Base-by-base conservation (phyloP, 2,329 filamentous ascomycete genomes). In the Beauveria varroae region DNA sequence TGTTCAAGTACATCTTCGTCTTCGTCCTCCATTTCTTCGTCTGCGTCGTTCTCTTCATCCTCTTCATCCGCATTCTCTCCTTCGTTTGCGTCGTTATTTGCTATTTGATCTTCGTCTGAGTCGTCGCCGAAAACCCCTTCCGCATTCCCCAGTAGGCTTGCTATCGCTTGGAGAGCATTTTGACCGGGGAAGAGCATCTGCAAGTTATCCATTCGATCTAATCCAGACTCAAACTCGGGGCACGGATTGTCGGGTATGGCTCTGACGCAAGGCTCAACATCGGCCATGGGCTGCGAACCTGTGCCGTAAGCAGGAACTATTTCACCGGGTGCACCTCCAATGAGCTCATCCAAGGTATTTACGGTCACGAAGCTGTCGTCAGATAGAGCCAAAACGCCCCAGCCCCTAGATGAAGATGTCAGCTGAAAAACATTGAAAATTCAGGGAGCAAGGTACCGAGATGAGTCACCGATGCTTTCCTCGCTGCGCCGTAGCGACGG, bases 311-410 rank as follows among this genome's bases (percentile, higher is more conserved):
- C 16, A 9, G 47, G 56, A 18, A 59, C 43, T 64, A 44, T 28
- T 67, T 65, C n/a, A 68, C 55, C 46, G 6, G 67, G 60, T 9
- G 70, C 51, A n/a, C 44, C 46, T 14, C 74, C 74, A 41, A 75
- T 64, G 20, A 76, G 65, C 37, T 75, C 70, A 57, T 72, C 68
- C n/a, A 69, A 63, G 22, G 68, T 68, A 22, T 68, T 63, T 30
- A 76, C 75, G 3, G 65, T 64, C 53, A 77, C 67, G 64, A 83
- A 83, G 62, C 72, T 75, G 57, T 71, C 74, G 40, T 75, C 72
- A 0, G 76, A 74, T 7, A 84, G 66, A 7, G 78, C 73, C 46
- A 82, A 68, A 10, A 82, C 73, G 7, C 80, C 79, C 81, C 81
- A 84, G 1, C 78, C 80, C 57, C 73, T 74, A 65, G 24, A 57